phyloP scores from a whole-genome alignment of 108 stramenopile species.

The Nitzschia inconspicua region DNA sequence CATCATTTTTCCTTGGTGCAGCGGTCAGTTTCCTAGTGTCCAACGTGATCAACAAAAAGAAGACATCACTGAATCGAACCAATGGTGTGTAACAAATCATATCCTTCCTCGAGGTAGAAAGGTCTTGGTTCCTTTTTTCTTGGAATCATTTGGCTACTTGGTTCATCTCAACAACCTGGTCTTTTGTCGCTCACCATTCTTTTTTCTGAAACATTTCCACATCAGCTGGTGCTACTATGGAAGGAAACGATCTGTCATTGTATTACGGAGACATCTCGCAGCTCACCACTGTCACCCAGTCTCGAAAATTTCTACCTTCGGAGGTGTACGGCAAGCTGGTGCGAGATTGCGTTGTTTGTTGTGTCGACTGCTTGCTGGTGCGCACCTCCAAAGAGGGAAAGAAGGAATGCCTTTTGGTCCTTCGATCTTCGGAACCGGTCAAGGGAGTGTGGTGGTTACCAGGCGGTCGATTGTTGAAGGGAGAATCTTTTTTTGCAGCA shows the following conservation, averaged over 20 bases:
- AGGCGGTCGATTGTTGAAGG: conserved; percentile 69
- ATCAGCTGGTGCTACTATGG: conserved; percentile 47
- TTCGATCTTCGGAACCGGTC: conserved; percentile 57
- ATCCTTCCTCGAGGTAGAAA: no score
- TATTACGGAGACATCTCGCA: conserved; percentile 48
- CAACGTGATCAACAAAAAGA: no score
- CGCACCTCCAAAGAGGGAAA: conserved; percentile 18
- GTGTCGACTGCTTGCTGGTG: conserved; percentile 59
- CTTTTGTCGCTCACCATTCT: not conserved
- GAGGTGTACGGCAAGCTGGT: conserved; percentile 62
- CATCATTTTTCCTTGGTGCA: no score
- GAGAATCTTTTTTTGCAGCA: conserved; percentile 72
- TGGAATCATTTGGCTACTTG: no score
- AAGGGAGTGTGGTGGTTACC: conserved; percentile 77
- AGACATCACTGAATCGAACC: no score
- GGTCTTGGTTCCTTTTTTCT: no score
- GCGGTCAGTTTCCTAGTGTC: no score
- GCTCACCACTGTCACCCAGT: conserved; percentile 47
- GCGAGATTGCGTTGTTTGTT: conserved; percentile 49
- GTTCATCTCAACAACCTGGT: no score
- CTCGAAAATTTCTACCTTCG: conserved; percentile 41
- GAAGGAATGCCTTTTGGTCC: conserved; percentile 56
- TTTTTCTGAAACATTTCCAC: not conserved
- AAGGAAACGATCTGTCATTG: conserved; percentile 54
- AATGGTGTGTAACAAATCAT: no score